phyloP scores from a whole-genome alignment of 1,284 basidiomycete genomes.

The Omphalotus olearius region DNA sequence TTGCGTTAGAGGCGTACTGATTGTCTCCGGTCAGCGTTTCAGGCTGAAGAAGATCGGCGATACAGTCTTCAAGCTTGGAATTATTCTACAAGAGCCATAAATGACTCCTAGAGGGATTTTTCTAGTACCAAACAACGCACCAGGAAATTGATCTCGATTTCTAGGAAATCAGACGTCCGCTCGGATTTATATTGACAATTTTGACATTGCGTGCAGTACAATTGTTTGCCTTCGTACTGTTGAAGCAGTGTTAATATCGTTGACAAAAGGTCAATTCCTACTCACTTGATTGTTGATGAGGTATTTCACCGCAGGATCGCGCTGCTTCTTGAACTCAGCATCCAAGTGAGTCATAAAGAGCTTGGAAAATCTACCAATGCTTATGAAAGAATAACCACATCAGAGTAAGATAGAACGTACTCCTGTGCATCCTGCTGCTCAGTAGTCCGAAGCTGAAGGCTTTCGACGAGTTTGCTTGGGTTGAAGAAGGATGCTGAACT shows the following conservation, averaged over 20 bases:
- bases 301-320: constrained; percentile 52
- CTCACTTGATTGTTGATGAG: constrained; percentile 69
- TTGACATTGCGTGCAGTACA: constrained; percentile 76
- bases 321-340: constrained; percentile 78
- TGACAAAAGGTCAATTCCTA: background rate
- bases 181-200: constrained; percentile 68
- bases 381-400: constrained; percentile 14
- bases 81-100: constrained; percentile 47
- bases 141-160: constrained; percentile 81
- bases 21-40: constrained; percentile 82
- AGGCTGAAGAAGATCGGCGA: constrained; percentile 55
- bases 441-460: constrained; percentile 69
- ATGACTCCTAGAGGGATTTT: too few relatives aligned
- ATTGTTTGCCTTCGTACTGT: constrained; percentile 82
- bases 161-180: constrained; percentile 66
- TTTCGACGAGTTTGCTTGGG: constrained; percentile 78
- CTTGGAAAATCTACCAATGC: constrained; percentile 74
- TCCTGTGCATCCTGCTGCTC: constrained; percentile 96
- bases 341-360: constrained; percentile 88
- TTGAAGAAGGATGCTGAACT: constrained; percentile 71
- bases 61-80: constrained; percentile 66
- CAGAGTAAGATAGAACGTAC: constrained; percentile 38
- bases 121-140: constrained; percentile 33
- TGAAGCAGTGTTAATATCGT: background rate
- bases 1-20: constrained; percentile 39